A percentile compares a stretch with the other conserved stretches of the same genome.
Evolutionary conservation across 129 eudicot species (phyloP).

Genomic region (Flaveria brownii): DNA sequence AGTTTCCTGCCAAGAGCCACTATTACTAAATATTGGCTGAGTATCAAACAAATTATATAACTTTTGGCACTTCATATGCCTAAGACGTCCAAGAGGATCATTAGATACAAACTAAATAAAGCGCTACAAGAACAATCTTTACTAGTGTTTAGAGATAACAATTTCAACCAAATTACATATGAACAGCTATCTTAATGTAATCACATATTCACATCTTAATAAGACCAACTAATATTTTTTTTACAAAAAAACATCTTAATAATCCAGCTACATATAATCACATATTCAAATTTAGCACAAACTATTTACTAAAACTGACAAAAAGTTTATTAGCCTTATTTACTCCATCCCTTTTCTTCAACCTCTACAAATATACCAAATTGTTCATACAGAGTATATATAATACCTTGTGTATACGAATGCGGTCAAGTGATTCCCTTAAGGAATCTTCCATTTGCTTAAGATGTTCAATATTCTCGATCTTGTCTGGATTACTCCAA

Average conservation of each 20-base stretch:
- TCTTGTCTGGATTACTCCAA: slow-evolving; percentile 88
- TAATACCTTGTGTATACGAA: slow-evolving; percentile 68
- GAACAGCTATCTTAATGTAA: too few species aligned
- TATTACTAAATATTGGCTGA: background rate
- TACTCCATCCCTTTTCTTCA: background rate
- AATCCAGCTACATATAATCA: too few species aligned
- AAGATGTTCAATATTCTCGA: slow-evolving; percentile 74
- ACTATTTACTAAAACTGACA: too few species aligned
- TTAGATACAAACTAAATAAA: slow-evolving; percentile 8
- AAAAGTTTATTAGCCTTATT: background rate
- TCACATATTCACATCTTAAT: too few species aligned
- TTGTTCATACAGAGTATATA: background rate
- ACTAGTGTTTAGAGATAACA: background rate
- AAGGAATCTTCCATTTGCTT: slow-evolving; percentile 83
- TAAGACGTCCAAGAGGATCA: slow-evolving; percentile 14
- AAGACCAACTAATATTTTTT: too few species aligned
- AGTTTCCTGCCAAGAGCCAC: slow-evolving; percentile 51
- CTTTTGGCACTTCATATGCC: slow-evolving; percentile 9
- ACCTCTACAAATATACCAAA: background rate
- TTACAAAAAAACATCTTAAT: too few species aligned
- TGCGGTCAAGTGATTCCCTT: slow-evolving; percentile 60
- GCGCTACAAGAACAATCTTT: background rate
- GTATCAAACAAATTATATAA: background rate
- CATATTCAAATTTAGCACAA: too few species aligned
- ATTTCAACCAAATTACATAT: background rate